Evolutionary conservation across 2,329 filamentous ascomycete species (phyloP).

Genomic region (Aspergillus sp.): DNA sequence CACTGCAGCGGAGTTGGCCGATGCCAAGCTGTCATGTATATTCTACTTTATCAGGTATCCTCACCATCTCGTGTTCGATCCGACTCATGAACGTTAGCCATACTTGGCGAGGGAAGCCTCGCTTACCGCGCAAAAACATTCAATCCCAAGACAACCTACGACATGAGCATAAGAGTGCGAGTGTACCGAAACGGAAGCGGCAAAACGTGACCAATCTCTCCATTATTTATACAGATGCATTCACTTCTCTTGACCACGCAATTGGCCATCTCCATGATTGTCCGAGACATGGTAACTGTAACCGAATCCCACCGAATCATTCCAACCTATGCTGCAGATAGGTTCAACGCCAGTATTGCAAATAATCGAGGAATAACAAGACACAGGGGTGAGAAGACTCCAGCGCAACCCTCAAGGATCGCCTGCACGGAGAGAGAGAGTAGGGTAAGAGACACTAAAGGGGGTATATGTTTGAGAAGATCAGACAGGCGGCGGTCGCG

Average conservation of each 20-base stretch:
- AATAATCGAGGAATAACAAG: constrained; percentile 8
- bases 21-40: not conserved
- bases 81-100: not conserved
- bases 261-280: constrained; percentile 3
- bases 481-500: constrained; percentile 1
- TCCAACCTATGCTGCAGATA: constrained; percentile 34
- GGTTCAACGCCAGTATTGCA: constrained; percentile 23
- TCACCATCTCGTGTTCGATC: not conserved
- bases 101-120: not conserved
- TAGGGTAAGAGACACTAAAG: constrained; percentile 12
- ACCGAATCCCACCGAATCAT: constrained; percentile 4
- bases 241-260: not conserved
- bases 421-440: constrained; percentile 15
- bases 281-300: constrained; percentile 2
- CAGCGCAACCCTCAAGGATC: constrained; percentile 6
- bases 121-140: not conserved
- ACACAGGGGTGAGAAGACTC: not conserved
- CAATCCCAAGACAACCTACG: not conserved
- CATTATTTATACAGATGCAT: constrained; percentile 1
- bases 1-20: constrained; percentile 1
- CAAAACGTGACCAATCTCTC: not conserved
- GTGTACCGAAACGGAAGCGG: too few species aligned
- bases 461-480: constrained; percentile 24
- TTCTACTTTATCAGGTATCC: not conserved
- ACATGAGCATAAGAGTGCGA: too few species aligned